These are phyloP conservation scores for Malus hybrid DNA, from an alignment of 331 rosid species.

Conservation along the genomic window DNA sequence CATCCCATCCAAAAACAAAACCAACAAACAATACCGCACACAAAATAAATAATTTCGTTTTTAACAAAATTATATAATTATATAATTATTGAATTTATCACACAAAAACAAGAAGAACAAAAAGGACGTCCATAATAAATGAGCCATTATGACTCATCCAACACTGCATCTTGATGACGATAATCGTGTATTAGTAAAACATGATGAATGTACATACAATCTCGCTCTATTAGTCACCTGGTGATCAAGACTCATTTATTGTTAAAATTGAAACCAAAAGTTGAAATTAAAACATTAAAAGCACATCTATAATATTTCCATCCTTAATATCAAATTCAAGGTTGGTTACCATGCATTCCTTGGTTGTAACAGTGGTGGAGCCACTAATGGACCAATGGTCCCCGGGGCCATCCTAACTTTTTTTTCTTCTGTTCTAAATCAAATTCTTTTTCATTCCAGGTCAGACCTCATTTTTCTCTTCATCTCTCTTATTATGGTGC, in stretches of 20 bases:
- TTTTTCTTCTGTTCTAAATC: too few relatives aligned
- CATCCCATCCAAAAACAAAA: background rate
- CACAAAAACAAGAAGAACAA: background rate
- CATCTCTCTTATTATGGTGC: too few relatives aligned
- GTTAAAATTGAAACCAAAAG: background rate
- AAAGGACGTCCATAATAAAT: background rate
- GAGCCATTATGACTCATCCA: background rate
- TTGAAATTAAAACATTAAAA: too few relatives aligned
- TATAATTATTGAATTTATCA: background rate
- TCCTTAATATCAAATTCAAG: background rate
- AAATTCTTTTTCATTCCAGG: too few relatives aligned
- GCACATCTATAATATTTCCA: too few relatives aligned
- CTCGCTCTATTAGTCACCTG: background rate
- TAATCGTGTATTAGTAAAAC: background rate
- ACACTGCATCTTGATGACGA: background rate
- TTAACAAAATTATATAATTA: background rate
- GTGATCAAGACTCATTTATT: too few relatives aligned
- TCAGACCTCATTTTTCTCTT: accelerated
- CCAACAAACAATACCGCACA: background rate
- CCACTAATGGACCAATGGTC: too few relatives aligned
- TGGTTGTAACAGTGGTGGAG: too few relatives aligned
- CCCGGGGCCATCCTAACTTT: too few relatives aligned
- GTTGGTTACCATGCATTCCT: background rate
- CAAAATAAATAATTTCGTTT: background rate
- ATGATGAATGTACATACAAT: background rate